Evolutionary conservation across 129 eudicot genomes (phyloP), one percentile per base, ranked within the genome.

Genomic region (Flaveria trinervia): DNA sequence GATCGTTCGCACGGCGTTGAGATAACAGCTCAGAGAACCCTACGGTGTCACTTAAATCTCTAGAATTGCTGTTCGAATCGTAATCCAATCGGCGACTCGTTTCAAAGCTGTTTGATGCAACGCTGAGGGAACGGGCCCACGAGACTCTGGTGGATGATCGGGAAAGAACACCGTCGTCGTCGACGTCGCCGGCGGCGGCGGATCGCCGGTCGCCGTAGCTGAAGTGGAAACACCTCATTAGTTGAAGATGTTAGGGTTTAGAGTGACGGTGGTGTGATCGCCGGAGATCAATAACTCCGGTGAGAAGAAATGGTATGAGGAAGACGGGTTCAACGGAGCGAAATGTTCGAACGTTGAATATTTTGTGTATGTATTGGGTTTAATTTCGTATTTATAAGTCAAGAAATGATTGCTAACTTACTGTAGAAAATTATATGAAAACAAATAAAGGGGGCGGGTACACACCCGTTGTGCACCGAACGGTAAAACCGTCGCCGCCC

Each of bases 191-290:
- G n/a, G 68, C 80, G 20, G 59, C 78, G 41, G 76, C 70, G 59
- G 76, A 0, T 71, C 36, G 68, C 39, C 43, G 23, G 7, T 85
- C 83, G 25, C 89, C 88, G 75, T 11, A 82, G 10, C 85, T 84
- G 82, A 92, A 92, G 64, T 89, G 96, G 7, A 92, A 92, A 83
- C 97, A 92, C 84, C 86, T 92, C 97, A 92, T 92, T 9, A 23
- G 4, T 5, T 20, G 23, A 17, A 23, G 52, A 5, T 74, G 18
- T 25, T 7, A 2, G 25, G 20, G 9, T 9, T 64, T 65, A 36
- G 7, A 36, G 41, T 14, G 22, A 7, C 45, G 45, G 16, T 3
- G 30, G 16, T 3, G 28, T 25, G 43, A 36, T 71, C 12, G 54
- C 49, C 79, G 83, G 83, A 66, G 9, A 44, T 41, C 30, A 49